Evolutionary conservation across 2,329 filamentous ascomycete genomes (phyloP).

Genomic region (Epichloe festucae): DNA sequence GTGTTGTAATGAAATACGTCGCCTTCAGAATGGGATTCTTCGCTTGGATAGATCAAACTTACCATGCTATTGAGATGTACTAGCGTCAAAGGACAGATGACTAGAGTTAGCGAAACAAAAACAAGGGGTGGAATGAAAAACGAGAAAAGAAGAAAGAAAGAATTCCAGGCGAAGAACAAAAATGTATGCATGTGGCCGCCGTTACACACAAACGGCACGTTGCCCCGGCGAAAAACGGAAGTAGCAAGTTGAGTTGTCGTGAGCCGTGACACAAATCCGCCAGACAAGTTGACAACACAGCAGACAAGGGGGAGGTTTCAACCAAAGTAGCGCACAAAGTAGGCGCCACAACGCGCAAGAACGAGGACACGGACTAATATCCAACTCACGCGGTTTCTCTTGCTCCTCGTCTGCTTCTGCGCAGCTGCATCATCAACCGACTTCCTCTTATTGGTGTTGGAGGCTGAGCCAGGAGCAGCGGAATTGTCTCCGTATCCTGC

Average conservation of each 20-base stretch:
- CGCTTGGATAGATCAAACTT: slow-evolving; percentile 15
- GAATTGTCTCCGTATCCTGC: slow-evolving; percentile 36
- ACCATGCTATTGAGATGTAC: slow-evolving; percentile 53
- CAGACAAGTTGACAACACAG: no score
- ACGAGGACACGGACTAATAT: neutral
- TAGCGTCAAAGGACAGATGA: slow-evolving; percentile 12
- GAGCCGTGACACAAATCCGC: neutral
- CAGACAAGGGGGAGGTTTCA: neutral
- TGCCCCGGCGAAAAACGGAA: no score
- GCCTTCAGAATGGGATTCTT: neutral
- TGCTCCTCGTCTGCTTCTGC: slow-evolving; percentile 45
- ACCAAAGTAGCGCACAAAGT: neutral
- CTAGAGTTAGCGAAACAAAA: neutral
- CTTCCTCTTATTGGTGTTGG: slow-evolving; percentile 23
- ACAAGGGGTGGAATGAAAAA: no score
- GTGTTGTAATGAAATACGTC: neutral
- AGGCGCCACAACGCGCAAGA: neutral
- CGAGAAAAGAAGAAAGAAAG: neutral
- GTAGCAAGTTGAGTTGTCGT: no score
- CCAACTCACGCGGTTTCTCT: slow-evolving; percentile 43
- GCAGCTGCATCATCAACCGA: slow-evolving; percentile 27
- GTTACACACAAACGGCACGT: neutral
- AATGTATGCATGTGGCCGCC: no score
- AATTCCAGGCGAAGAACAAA: neutral
- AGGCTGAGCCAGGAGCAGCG: slow-evolving; percentile 17